Evolutionary conservation across 148 eudicot species (phyloP).

Genomic region (Fagopyrum tataricum): DNA sequence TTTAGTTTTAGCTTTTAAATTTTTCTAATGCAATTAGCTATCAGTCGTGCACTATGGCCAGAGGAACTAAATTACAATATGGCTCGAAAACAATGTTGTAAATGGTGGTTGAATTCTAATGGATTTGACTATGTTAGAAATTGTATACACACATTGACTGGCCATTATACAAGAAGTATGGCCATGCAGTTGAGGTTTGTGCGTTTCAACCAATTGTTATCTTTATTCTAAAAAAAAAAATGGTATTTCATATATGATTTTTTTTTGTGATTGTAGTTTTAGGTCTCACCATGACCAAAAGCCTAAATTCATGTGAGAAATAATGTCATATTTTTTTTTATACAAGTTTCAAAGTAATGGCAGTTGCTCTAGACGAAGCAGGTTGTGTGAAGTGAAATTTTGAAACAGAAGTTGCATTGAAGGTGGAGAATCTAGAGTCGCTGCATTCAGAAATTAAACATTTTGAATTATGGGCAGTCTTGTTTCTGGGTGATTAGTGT

Average conservation of each 20-base stretch:
- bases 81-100: not conserved
- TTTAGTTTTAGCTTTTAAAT: too few species aligned
- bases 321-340: too few species aligned
- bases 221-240: not conserved
- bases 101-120: not conserved
- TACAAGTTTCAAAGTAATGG: conserved; percentile 53
- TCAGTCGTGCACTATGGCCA: too few species aligned
- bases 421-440: conserved; percentile 46
- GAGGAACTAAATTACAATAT: too few species aligned
- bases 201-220: not conserved
- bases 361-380: conserved; percentile 58
- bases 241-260: not conserved
- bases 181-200: conserved; percentile 92
- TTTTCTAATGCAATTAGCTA: too few species aligned
- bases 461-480: conserved; percentile 47
- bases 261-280: too few species aligned
- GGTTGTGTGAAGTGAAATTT: conserved; percentile 59
- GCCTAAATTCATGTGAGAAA: too few species aligned
- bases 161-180: conserved; percentile 91
- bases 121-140: conserved; percentile 42
- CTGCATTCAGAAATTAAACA: conserved; percentile 56
- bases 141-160: conserved; percentile 81
- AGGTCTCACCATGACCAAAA: too few species aligned
- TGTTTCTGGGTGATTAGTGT: too few species aligned
- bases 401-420: conserved; percentile 57